Conservation (phyloP, 1,284 basidiomycete genomes). For the Malassezia sympodialis region DNA sequence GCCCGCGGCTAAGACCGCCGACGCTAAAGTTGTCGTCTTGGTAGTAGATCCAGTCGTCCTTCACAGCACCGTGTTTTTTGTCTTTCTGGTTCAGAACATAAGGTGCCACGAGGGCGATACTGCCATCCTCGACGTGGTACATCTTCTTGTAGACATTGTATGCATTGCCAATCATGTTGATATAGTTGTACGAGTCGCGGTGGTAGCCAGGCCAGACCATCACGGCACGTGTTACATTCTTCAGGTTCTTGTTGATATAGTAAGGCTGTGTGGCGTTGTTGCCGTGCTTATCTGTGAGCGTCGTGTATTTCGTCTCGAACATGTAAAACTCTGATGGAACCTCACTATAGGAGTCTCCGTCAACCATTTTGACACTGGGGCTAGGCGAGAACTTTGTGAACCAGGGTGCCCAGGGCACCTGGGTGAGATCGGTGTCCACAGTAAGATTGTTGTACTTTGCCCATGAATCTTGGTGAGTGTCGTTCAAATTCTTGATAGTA, state of each 20-base stretch:
- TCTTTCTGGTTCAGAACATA: constrained; percentile 34
- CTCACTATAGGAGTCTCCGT: constrained; percentile 50
- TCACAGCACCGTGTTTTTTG: constrained; percentile 22
- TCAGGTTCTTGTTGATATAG: constrained; percentile 25
- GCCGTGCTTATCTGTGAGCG: constrained; percentile 9
- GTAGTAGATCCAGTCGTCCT: constrained; percentile 29
- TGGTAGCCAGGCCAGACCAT: constrained; percentile 33
- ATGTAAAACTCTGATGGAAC: constrained; percentile 23
- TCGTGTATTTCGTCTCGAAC: constrained; percentile 31
- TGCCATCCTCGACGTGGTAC: constrained; percentile 21
- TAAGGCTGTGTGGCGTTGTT: constrained; percentile 19
- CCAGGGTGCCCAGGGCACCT: constrained; percentile 31
- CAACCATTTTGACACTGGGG: constrained; percentile 22
- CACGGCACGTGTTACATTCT: constrained; percentile 34
- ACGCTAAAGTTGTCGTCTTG: constrained; percentile 28
- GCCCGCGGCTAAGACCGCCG: constrained; percentile 22
- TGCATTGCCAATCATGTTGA: constrained; percentile 31
- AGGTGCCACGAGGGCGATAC: constrained; percentile 30
- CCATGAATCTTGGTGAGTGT: constrained; percentile 6
- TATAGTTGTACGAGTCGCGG: constrained; percentile 43
- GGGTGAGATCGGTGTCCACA: constrained; percentile 11
- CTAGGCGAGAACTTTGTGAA: constrained; percentile 19
- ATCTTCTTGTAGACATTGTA: constrained; percentile 4
- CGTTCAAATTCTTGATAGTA: constrained; percentile 19
- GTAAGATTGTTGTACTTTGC: constrained; percentile 20